These are phyloP conservation scores for Candida insectalens DNA, from an alignment of 805 yeast species.

Conservation along the genomic window DNA sequence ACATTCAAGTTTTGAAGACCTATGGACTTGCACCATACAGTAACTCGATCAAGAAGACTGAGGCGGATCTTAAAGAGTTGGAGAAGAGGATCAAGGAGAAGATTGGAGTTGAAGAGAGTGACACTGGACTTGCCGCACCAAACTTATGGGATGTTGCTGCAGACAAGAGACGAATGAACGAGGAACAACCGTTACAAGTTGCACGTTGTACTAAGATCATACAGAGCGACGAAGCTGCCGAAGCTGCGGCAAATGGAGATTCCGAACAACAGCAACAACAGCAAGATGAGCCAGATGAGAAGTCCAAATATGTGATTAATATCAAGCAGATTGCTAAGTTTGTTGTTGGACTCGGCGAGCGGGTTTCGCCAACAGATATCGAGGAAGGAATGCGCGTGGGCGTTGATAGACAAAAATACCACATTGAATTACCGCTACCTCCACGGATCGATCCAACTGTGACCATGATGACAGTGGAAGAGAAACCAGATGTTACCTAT, in stretches of 20 bases:
- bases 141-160: conserved; percentile 97
- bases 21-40: conserved; percentile 98
- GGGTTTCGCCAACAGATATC: conserved; percentile 96
- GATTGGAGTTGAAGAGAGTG: conserved; percentile 89
- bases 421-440: conserved; percentile 93
- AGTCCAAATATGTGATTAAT: conserved; percentile 88
- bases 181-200: conserved; percentile 94
- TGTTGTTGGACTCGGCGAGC: conserved; percentile 92
- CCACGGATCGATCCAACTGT: conserved; percentile 97
- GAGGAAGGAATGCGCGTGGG: conserved; percentile 99
- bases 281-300: conserved; percentile 42
- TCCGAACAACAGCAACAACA: background rate
- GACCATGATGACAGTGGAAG: conserved; percentile 99
- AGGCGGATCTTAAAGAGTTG: conserved; percentile 75
- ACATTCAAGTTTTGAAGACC: conserved; percentile 92
- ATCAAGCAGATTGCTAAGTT: conserved; percentile 97
- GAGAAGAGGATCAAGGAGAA: conserved; percentile 88
- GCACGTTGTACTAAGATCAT: conserved; percentile 98
- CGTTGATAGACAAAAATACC: conserved; percentile 94
- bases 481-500: conserved; percentile 97
- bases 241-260: background rate
- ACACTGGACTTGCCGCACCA: conserved; percentile 96
- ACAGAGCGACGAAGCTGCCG: conserved; percentile 33
- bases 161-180: conserved; percentile 85
- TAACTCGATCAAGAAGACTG: conserved; percentile 66